Conservation (phyloP, 2,329 filamentous ascomycete species). For the Trichoderma koningii region DNA sequence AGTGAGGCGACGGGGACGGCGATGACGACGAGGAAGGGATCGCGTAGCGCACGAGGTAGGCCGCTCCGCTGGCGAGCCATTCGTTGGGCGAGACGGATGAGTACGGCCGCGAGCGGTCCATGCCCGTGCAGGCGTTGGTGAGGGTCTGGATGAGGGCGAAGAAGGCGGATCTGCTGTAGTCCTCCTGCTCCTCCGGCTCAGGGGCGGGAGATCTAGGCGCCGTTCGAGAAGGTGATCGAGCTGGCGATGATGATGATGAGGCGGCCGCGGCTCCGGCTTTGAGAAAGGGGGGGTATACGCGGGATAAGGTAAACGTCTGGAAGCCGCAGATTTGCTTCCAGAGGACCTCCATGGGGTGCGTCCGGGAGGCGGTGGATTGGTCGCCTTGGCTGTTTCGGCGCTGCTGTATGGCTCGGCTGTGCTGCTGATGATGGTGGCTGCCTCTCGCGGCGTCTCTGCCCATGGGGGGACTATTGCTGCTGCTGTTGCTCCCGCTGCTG, state of each 20-base stretch:
- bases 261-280: constrained; percentile 2
- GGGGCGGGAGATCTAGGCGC: neutral
- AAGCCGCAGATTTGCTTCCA: constrained; percentile 38
- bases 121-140: constrained; percentile 39
- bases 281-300: constrained; percentile 33
- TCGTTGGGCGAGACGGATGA: constrained; percentile 32
- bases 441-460: neutral
- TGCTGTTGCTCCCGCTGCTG: neutral
- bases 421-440: neutral
- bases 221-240: neutral
- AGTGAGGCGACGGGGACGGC: neutral
- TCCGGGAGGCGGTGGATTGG: constrained; percentile 4
- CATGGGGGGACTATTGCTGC: neutral
- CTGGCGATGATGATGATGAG: neutral
- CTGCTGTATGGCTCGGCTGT: neutral
- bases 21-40: neutral
- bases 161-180: constrained; percentile 34
- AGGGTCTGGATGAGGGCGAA: constrained; percentile 42
- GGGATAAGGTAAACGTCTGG: constrained; percentile 33
- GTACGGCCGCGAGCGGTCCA: constrained; percentile 36
- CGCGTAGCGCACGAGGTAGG: constrained; percentile 37
- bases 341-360: constrained; percentile 37
- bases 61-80: constrained; percentile 39
- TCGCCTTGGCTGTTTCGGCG: constrained; percentile 7
- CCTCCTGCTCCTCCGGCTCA: neutral